Evolutionary conservation across 2,329 filamentous ascomycete genomes (phyloP), one percentile per base, ranked within the genome.

Genomic region (Plenodomus lindquistii): DNA sequence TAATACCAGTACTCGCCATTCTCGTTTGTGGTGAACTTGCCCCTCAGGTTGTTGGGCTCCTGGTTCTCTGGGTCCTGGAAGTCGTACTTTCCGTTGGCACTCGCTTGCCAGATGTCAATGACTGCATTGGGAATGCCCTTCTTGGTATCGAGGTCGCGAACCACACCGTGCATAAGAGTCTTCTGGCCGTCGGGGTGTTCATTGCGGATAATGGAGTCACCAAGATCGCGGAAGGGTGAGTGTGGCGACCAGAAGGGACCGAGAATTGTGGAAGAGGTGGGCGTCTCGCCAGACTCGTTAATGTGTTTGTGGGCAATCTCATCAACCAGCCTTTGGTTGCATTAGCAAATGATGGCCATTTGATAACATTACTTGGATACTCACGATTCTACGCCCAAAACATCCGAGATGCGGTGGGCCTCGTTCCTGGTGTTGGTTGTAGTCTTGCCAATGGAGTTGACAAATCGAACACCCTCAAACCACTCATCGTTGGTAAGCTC

Each of bases 31-130:
- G 80, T 81, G 78, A 90, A 90, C 77, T 89, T 90, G 70, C 87
- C 87, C 37, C 87, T 82, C 36, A 90, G 79, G 78, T 91, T 91
- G 80, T 89, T 87, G 67, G 83, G 82, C 41, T 76, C 75, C 77
- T 89, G 86, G 74, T 84, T 84, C 47, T 85, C 81, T 0, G 85
- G 86, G 71, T 90, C 87, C 73, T 88, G 85, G 79, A 87, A 84
- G 66, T 89, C 86, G 77, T 90, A 90, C 69, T 86, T 85, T 70
- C 86, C 87, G 75, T 89, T 90, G 71, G 85, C 79, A 57, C 82
- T 86, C 42, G 87, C 86, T 69, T 91, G 85, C 87, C 87, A 91
- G 77, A 90, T 86, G 68, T 91, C 88, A 63, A 91, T 84, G 55
- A 88, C 84, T 59, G 86, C 87, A 63, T 79, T 77, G 45, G 79